Evolutionary conservation across 2,329 filamentous ascomycete genomes (phyloP), one percentile per base, ranked within the genome.

Genomic region (Herpotrichia juniperi): DNA sequence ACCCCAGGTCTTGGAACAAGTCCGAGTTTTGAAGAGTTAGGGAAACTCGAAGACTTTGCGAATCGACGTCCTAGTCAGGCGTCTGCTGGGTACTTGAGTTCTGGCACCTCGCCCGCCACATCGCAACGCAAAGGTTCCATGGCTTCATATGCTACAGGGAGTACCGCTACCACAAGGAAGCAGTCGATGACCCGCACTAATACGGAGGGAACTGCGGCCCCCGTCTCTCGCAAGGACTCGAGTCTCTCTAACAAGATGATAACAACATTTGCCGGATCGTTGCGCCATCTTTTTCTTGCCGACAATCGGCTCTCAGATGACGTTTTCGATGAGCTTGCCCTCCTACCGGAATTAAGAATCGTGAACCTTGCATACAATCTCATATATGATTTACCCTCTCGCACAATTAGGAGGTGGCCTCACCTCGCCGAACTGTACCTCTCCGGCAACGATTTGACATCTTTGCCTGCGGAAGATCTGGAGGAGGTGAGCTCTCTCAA

Each of bases 321-420:
- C 63, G 89, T 96, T 0, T 97, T 97, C 69, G 92, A 97, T 59
- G 90, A 97, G 72, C 81, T 99, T 39, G 90, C 86, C 0, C 79
- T 93, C 2, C 82, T 97, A 3, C 82, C 86, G 2, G 94, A 97
- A 73, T 77, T 99, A 46, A 87, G 93, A 19, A 84, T 96, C 21
- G 83, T 99, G 52, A 99, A 99, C 63, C 76, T 99, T 26, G 96
- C 93, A 0, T 97, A 97, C 77, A 99, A 99, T 63, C 88, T 93
- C 57, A 83, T 99, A 42, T 93, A 90, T 54, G 94, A 99, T 63
- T 88, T 99, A 74, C 94, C 94, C 2, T 88, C 92, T 56, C 84
- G 93, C 50, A 90, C 92, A 1, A 88, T 99, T 64, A 89, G 89
- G 72, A 88, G 88, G 70, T 96, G 94, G 92, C 89, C 90, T 30